These are phyloP conservation scores for Globisporangium megalacanthum DNA, from an alignment of 352 stramenopile species.

Conservation along the genomic window DNA sequence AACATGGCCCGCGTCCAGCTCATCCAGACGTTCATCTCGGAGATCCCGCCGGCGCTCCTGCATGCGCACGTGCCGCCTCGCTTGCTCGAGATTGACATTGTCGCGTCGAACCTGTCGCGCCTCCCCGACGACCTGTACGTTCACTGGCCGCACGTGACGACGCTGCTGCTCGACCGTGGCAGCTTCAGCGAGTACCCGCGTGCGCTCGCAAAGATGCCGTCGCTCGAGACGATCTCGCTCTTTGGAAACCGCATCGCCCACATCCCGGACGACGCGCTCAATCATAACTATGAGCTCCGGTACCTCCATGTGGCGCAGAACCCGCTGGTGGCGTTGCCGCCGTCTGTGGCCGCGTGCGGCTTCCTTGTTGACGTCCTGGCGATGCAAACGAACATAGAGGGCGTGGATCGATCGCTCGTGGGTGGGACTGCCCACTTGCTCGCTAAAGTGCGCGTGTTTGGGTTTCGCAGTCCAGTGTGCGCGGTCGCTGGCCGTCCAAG, in stretches of 20 bases:
- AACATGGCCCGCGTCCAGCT: slow-evolving; percentile 15
- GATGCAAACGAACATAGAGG: neutral
- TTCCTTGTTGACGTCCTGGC: neutral
- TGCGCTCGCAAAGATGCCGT: slow-evolving; percentile 7
- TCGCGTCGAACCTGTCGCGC: slow-evolving; percentile 14
- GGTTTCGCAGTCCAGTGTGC: neutral
- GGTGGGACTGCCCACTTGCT: neutral
- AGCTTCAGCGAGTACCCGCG: slow-evolving; percentile 3
- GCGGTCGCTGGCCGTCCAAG: neutral
- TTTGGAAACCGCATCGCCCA: neutral
- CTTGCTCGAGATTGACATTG: slow-evolving; percentile 16
- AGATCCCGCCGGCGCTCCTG: slow-evolving; percentile 9
- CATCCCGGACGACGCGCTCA: slow-evolving; percentile 3
- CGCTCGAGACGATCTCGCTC: slow-evolving; percentile 14
- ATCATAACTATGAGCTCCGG: neutral
- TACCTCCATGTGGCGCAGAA: neutral
- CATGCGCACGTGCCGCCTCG: slow-evolving; percentile 5
- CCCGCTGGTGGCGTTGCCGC: neutral
- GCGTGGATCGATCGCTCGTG: neutral
- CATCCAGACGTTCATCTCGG: slow-evolving; percentile 7
- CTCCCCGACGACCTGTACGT: slow-evolving; percentile 11
- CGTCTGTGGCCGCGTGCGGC: neutral
- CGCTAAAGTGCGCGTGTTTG: neutral
- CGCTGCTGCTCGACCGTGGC: slow-evolving; percentile 13
- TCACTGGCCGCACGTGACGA: slow-evolving; percentile 11